Base-by-base conservation (phyloP, 1,139 yeast species). In the Sugiyamaella xylanicola region DNA sequence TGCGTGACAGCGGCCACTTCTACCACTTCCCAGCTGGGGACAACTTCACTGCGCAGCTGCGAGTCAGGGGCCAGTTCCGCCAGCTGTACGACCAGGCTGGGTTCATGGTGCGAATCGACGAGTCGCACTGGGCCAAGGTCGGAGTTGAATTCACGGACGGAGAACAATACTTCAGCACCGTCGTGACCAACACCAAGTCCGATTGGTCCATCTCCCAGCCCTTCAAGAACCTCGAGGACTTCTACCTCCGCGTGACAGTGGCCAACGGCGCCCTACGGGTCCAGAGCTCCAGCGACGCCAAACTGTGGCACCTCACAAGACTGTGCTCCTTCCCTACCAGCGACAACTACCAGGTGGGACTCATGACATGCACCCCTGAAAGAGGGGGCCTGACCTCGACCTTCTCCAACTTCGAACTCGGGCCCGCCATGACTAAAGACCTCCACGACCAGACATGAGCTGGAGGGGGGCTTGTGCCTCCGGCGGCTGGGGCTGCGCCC, bases 351-450 rank as follows among this genome's bases (percentile, higher is more conserved):
- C 37, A 29, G 20, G 49, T 45, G 9, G 49, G 49, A 4, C 49
- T 41, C 22, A 45, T 45, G 49, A 29, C 49, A 2, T 45, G 49
- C 22, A 45, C 49, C 20, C 49, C 49, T 17, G 49, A 45, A 32
- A 19, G 49, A 16, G 49, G 19, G 16, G 49, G 49, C n/a, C 49
- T 45, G 11, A 17, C 25, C 13, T 19, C 49, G 4, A 27, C 17
- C 5, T 45, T 45, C 22, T 29, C 41, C 21, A 41, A 45, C 20
- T 45, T 45, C 17, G 41, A 45, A 20, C 35, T 45, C n/a, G 49
- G 49, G 7, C 49, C 49, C 13, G 40, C 49, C 49, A 45, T 45
- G 49, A 45, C 15, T 41, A 45, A 22, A 32, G 37, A 32, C 37
- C 37, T 32, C 15, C 37, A 32, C 37, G 37, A 32, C 37, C 37